Base-by-base conservation (phyloP, 495 filamentous ascomycete genomes). In the Penicillium bovifimosum region DNA sequence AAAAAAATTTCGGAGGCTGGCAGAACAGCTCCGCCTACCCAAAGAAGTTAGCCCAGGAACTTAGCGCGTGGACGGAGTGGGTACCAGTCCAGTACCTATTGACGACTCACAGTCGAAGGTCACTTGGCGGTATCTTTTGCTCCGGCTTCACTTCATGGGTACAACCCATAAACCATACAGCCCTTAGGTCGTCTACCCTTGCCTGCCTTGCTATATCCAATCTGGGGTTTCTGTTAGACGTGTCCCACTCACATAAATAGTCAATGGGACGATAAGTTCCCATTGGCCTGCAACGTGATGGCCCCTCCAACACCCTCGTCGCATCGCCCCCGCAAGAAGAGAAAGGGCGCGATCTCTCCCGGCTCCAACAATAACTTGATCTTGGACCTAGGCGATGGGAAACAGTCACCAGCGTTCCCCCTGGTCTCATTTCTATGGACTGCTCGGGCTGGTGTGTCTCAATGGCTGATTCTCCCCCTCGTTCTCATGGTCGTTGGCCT, bases 351-450 rank as follows among this genome's bases (percentile, higher is more conserved):
- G 55, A 73, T 65, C 45, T 66, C 68, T 51, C 69, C 75, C 38
- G 76, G 66, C 61, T 76, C 70, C 39, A 77, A 82, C 55, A 79
- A 78, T 56, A 73, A 76, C 27, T 55, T 81, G 34, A 73, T 75
- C 28, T 41, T 74, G 41, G 74, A 80, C 50, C 41, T 58, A 6
- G 56, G 67, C 51, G 52, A 75, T 64, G 58, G 69, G 47, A 59
- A 67, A 57, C 35, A 76, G 54, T 53, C 72, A 45, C 72, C 84
- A 31, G 78, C 86, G 4, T 97, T 96, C 61, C 93, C 93, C 4
- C 78, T 98, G 7, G 92, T 88, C 16, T 86, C 90, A 16, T 88
- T 97, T 60, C 79, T 97, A 28, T 96, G 93, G 88, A 90, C 91
- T 34, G 87, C 91, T 20, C 82, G 89, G 31, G 85, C 85, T 49